Evolutionary conservation across 2,329 filamentous ascomycete species (phyloP).

Genomic region (Sphaerulina vaccinii): DNA sequence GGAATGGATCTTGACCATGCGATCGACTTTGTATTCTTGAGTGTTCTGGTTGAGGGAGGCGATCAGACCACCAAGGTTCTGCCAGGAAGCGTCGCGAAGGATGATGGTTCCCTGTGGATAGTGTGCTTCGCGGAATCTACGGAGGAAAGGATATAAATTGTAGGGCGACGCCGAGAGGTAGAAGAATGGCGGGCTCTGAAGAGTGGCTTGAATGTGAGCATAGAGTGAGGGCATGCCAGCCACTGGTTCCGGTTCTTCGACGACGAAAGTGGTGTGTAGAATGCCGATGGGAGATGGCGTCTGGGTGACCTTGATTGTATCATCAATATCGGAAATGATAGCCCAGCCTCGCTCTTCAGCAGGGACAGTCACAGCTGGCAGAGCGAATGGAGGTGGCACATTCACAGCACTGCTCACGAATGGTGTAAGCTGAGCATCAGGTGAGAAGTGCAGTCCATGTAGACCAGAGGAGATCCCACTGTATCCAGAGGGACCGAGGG

Average conservation of each 20-base stretch:
- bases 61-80: conserved; percentile 77
- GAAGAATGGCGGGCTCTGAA: conserved; percentile 73
- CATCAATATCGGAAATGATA: conserved; percentile 86
- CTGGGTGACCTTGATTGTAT: conserved; percentile 89
- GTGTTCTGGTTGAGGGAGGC: conserved; percentile 77
- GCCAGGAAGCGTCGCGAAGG: conserved; percentile 81
- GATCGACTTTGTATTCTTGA: conserved; percentile 79
- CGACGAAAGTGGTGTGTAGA: conserved; percentile 77
- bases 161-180: conserved; percentile 94
- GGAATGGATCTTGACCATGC: conserved; percentile 71
- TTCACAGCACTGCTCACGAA: conserved; percentile 27
- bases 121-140: conserved; percentile 65
- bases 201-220: conserved; percentile 56
- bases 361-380: conserved; percentile 68
- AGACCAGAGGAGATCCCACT: conserved; percentile 36
- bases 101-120: conserved; percentile 80
- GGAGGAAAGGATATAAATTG: conserved; percentile 87
- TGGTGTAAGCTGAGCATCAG: conserved; percentile 11
- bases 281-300: conserved; percentile 80
- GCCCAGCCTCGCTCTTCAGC: conserved; percentile 78
- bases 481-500: conserved; percentile 36
- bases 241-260: conserved; percentile 64
- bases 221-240: conserved; percentile 85
- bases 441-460: conserved; percentile 32
- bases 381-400: conserved; percentile 37